A percentile compares a stretch with the other conserved stretches of the same genome.
Conservation (phyloP, 179 eudicot species). For the Beta corolliflora region DNA sequence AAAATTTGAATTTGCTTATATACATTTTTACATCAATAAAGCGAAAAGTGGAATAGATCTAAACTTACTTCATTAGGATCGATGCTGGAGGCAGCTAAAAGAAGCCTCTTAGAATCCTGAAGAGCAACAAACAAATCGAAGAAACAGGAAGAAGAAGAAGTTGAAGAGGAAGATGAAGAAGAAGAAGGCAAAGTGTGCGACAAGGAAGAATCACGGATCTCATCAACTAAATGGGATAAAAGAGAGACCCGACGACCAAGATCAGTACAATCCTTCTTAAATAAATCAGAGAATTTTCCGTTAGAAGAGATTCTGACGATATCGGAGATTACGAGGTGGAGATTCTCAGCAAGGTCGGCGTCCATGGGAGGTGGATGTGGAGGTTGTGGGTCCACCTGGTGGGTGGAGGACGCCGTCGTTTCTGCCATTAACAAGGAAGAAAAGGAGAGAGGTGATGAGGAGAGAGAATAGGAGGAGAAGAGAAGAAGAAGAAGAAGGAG, state of each 20-base stretch:
- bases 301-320: slow-evolving; percentile 22
- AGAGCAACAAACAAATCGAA: slow-evolving; percentile 39
- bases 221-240: slow-evolving; percentile 41
- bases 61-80: slow-evolving; percentile 40
- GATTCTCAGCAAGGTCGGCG: slow-evolving; percentile 20
- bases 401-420: neutral
- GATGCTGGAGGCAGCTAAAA: slow-evolving; percentile 38
- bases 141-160: slow-evolving; percentile 15
- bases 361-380: slow-evolving; percentile 18
- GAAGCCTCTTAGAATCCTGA: slow-evolving; percentile 45
- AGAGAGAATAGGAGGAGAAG: slow-evolving; percentile 6
- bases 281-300: slow-evolving; percentile 29
- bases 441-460: neutral
- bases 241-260: slow-evolving; percentile 49
- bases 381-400: neutral
- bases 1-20: too few relatives aligned
- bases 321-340: slow-evolving; percentile 34
- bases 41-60: slow-evolving; percentile 20
- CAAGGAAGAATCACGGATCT: slow-evolving; percentile 32
- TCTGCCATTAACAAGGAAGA: neutral
- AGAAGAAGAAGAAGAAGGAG: slow-evolving; percentile 8
- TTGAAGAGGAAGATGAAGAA: neutral
- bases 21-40: too few relatives aligned
- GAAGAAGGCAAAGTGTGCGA: neutral
- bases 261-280: slow-evolving; percentile 52